phyloP scores from a whole-genome alignment of 495 filamentous ascomycete genomes.

The Platismatia glauca region DNA sequence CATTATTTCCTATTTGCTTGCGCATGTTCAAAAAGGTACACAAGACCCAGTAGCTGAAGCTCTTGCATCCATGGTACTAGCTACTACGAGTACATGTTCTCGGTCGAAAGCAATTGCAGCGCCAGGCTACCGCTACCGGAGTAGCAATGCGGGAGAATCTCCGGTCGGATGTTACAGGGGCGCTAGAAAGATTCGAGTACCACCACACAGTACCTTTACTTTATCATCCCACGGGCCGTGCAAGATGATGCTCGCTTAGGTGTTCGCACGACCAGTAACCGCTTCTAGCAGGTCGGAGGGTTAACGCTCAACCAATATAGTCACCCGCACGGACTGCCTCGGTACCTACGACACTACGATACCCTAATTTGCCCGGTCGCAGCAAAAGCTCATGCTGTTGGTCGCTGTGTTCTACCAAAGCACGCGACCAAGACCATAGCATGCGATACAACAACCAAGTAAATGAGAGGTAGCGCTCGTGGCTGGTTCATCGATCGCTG shows the following conservation, averaged over 20 bases:
- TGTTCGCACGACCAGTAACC: background rate
- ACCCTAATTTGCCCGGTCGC: too few relatives aligned
- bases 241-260: too few relatives aligned
- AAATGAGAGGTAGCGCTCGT: too few relatives aligned
- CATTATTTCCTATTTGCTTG: background rate
- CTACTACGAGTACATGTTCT: background rate
- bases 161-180: background rate
- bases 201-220: too few relatives aligned
- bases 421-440: background rate
- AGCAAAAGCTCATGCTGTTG: background rate
- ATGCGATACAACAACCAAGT: background rate
- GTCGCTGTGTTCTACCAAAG: background rate
- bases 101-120: background rate
- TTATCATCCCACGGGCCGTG: too few relatives aligned
- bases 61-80: background rate
- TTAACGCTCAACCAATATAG: background rate
- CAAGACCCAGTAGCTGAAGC: background rate
- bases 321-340: too few relatives aligned
- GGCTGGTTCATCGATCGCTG: too few relatives aligned
- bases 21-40: background rate
- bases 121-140: background rate
- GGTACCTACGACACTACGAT: too few relatives aligned
- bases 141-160: background rate
- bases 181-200: background rate
- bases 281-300: background rate